A percentile compares a stretch with the other conserved stretches of the same genome.
phyloP scores from a whole-genome alignment of 1,139 yeast species.

The Casaregolazyma lundiana region DNA sequence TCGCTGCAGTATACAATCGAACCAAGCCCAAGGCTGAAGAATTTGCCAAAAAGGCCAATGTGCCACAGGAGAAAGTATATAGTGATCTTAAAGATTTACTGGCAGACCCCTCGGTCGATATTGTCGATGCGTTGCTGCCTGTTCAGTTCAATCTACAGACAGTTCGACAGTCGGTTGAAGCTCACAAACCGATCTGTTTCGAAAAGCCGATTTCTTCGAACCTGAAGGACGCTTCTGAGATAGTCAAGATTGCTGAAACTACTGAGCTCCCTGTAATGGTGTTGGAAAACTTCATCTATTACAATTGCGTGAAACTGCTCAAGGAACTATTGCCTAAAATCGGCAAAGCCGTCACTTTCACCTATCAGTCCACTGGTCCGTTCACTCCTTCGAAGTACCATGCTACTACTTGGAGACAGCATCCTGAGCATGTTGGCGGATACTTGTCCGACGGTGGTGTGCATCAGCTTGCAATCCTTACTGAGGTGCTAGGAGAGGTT shows the following conservation, averaged over 20 bases:
- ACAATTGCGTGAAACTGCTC: constrained; percentile 50
- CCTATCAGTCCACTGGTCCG: constrained; percentile 78
- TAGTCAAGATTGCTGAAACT: constrained; percentile 58
- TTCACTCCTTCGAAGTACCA: constrained; percentile 62
- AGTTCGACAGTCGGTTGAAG: constrained; percentile 57
- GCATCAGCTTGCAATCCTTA: constrained; percentile 82
- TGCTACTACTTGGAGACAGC: constrained; percentile 66
- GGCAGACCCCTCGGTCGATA: constrained; percentile 58
- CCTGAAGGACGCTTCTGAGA: constrained; percentile 69
- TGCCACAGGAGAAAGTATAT: constrained; percentile 50
- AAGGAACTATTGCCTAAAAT: constrained; percentile 59
- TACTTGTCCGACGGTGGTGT: constrained; percentile 92
- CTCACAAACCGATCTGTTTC: constrained; percentile 70
- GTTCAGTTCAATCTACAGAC: constrained; percentile 70
- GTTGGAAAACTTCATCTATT: constrained; percentile 81
- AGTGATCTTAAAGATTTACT: constrained; percentile 62
- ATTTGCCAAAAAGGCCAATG: constrained; percentile 64
- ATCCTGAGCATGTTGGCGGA: constrained; percentile 90
- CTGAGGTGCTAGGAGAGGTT: constrained; percentile 75
- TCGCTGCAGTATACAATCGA: constrained; percentile 71
- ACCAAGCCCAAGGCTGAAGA: constrained; percentile 74
- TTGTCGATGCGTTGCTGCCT: constrained; percentile 81
- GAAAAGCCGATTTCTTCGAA: constrained; percentile 94
- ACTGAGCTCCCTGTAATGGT: constrained; percentile 66
- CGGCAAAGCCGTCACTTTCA: constrained; percentile 72